Base-by-base conservation (phyloP, 176 grass and related monocot species). In the Oryza brachyantha region DNA sequence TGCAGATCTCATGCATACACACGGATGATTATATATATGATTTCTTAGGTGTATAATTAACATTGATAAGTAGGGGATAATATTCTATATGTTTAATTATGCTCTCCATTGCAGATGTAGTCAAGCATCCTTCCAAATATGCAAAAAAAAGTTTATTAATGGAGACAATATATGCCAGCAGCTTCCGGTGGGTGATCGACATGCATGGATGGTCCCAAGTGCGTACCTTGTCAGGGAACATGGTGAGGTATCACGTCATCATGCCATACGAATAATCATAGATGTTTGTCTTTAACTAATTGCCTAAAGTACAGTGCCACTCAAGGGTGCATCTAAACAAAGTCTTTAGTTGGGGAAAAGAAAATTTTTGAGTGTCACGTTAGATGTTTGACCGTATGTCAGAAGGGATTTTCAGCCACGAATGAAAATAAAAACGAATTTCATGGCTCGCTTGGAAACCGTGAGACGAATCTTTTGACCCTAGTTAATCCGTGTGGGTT, bases 51-150 rank as follows among this genome's bases (percentile, higher is more conserved):
- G 46, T 34, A 54, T 2, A 54, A n/a, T n/a, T 1, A 31, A 55
- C 36, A 55, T 14, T 29, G 31, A 82, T 28, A 65, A 21, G 73
- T 39, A 65, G 29, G 41, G 3, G 41, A 82, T 65, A 82, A 64
- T 29, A 25, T 82, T 82, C 32, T 54, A 25, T 62, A 48, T 50
- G 19, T 21, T 54, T n/a, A 32, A 31, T 61, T 76, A 61, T 25
- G 29, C 19, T 62, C 9, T 27, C 4, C 36, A 8, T 29, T 7
- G 7, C 50, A n/a, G 72, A 42, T 63, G 37, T 5, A 76, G 35
- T 13, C 26, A 29, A 34, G 43, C 29, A 66, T 35, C 42, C 29
- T 66, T 66, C 61, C 40, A 36, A 26, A 63, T 39, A 45, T 36
- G 68, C 57, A 81, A 36, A 4, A 25, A 31, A n/a, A n/a, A n/a